Evolutionary conservation across 2,329 filamentous ascomycete species (phyloP).

Genomic region (Drechslerella dactyloides): DNA sequence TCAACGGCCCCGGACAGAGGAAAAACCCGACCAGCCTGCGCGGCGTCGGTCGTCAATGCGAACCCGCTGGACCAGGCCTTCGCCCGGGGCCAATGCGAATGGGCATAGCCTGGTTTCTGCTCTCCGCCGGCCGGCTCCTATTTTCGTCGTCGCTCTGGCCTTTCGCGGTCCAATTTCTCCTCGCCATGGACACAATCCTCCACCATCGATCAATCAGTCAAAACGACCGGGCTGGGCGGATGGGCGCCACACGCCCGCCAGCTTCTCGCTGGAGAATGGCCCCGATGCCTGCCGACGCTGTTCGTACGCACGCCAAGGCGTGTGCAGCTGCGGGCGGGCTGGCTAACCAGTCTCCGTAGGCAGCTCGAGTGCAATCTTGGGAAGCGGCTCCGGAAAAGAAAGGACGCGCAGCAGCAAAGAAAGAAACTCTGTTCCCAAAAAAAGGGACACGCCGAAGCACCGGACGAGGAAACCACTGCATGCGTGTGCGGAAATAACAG

Average conservation of each 20-base stretch:
- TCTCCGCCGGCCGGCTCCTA: conserved; percentile 2
- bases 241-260: conserved; percentile 30
- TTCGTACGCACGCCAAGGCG: not conserved
- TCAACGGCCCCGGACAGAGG: not conserved
- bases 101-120: conserved; percentile 5
- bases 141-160: not conserved
- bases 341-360: not conserved
- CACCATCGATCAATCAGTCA: not conserved
- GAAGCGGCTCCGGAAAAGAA: conserved; percentile 7
- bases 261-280: conserved; percentile 22
- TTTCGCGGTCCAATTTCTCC: too few relatives aligned
- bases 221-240: conserved; percentile 19
- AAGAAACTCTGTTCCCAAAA: conserved; percentile 27
- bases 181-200: too few relatives aligned
- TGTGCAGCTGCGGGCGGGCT: not conserved
- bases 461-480: conserved; percentile 1
- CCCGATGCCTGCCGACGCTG: conserved; percentile 5
- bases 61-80: not conserved
- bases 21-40: conserved; percentile 1
- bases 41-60: conserved; percentile 8
- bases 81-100: not conserved
- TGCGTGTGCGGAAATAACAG: conserved; percentile 1
- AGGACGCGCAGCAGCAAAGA: conserved; percentile 14
- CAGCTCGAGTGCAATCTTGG: not conserved
- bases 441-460: conserved; percentile 12